phyloP scores from a whole-genome alignment of 441 rosid species.

The Biscutella laevigata region DNA sequence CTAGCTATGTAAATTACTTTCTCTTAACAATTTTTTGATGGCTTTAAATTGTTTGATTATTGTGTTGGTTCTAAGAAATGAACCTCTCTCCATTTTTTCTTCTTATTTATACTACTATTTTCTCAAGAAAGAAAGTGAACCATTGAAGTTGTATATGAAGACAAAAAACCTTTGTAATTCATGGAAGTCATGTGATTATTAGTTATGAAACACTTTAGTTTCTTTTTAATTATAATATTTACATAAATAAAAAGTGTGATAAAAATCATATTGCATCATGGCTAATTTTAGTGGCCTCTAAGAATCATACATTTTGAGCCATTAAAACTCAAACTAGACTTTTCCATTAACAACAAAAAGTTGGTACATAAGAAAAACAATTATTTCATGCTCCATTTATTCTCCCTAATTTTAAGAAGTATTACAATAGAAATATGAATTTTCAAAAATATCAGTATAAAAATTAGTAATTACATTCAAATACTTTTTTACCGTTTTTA shows the following conservation, averaged over 20 bases:
- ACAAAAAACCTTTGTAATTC: constrained; percentile 7
- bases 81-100: background rate
- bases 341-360: constrained; percentile 25
- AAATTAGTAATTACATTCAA: too few relatives aligned
- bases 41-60: background rate
- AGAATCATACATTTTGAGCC: constrained; percentile 25
- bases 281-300: constrained; percentile 24
- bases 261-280: constrained; percentile 11
- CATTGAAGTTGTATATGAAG: constrained; percentile 21
- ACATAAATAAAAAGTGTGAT: constrained; percentile 9
- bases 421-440: too few relatives aligned
- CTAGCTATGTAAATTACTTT: background rate
- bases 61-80: background rate
- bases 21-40: background rate
- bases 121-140: constrained; percentile 9
- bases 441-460: too few relatives aligned
- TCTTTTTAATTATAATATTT: background rate
- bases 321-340: constrained; percentile 16
- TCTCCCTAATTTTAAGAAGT: too few relatives aligned
- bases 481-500: too few relatives aligned
- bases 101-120: background rate
- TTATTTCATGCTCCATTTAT: too few relatives aligned
- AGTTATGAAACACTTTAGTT: background rate
- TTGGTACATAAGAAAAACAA: constrained; percentile 1
- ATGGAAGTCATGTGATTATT: constrained; percentile 21